Evolutionary conservation across 1,139 yeast species (phyloP), one percentile per base, ranked within the genome.

Genomic region (Candida gigantensis): DNA sequence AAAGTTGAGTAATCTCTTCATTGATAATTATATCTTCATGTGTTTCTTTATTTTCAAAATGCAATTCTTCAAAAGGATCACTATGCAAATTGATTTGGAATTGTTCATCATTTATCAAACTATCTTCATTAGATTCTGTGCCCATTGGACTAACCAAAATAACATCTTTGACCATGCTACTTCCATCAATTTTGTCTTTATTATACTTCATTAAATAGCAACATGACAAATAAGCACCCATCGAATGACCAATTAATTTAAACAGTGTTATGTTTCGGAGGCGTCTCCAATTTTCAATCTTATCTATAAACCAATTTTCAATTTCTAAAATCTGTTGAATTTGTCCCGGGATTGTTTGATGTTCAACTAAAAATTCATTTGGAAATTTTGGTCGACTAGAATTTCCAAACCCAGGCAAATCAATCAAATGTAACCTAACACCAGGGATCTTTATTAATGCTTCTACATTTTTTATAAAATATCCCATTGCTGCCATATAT

Each of bases 401-500:
- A 41, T 69, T 69, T 5, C 76, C 76, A 47, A 69, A 70, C 6
- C 76, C 76, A 3, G 74, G 72, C 43, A 68, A 45, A 41, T 70
- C 76, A 30, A 70, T 57, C 10, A 62, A 50, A 42, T 65, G 72
- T 11, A 66, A 43, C 14, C 58, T 49, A 6, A 65, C 33, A 0
- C 71, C 64, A 1, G 67, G 60, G 34, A 61, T 60, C 36, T 65
- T 61, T 11, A 61, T 52, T 13, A 69, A 42, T 2, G 45, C 44
- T 42, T 68, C 74, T 28, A 66, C 52, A 40, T 68, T 69, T 45
- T 68, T 67, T 34, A 68, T 53, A 43, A 67, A 69, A 47, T 62
- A 69, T 2, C 75, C 76, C 40, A 64, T 51, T 1, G 75, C 74
- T 2, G 76, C 76, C 75, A 69, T 69, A 43, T 68, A 70, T 6